These are phyloP conservation scores for Nannochloropsis gaditana DNA, from an alignment of 108 stramenopile genomes.

Conservation along the genomic window DNA sequence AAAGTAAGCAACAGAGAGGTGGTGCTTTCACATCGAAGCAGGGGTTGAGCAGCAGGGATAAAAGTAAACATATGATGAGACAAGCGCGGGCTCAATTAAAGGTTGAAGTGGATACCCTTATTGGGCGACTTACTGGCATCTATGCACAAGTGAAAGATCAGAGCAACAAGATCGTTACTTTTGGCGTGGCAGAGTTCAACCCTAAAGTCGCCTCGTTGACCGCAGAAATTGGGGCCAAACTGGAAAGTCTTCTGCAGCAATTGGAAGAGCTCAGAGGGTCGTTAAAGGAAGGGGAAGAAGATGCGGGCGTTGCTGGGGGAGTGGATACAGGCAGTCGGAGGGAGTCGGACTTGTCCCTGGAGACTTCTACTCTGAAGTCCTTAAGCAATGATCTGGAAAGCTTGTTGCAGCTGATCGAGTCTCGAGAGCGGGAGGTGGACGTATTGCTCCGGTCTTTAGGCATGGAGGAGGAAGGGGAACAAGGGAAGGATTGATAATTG, in stretches of 20 bases:
- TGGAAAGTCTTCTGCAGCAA: not conserved
- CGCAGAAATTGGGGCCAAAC: not conserved
- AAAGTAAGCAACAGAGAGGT: not conserved
- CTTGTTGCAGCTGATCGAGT: not conserved
- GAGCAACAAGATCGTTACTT: constrained; percentile 20
- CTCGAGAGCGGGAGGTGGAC: not conserved
- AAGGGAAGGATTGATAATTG: not conserved
- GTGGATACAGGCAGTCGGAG: not conserved
- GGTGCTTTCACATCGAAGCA: not conserved
- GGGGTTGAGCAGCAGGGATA: not conserved
- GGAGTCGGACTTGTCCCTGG: not conserved
- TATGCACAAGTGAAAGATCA: constrained; percentile 9
- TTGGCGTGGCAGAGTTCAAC: constrained; percentile 10
- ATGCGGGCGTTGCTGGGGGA: not conserved
- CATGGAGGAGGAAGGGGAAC: constrained; percentile 7
- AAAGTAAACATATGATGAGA: not conserved
- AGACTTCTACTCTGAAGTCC: constrained; percentile 11
- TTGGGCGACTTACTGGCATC: not conserved
- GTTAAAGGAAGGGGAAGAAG: not conserved
- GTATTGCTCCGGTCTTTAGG: not conserved
- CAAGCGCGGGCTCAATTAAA: not conserved
- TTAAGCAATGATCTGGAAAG: constrained; percentile 16
- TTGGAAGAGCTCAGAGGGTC: not conserved
- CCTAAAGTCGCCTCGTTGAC: not conserved
- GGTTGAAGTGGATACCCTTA: not conserved